These are phyloP conservation scores for Microbotryomycetes sp. DNA, from an alignment of 1,284 basidiomycete species.

Conservation along the genomic window DNA sequence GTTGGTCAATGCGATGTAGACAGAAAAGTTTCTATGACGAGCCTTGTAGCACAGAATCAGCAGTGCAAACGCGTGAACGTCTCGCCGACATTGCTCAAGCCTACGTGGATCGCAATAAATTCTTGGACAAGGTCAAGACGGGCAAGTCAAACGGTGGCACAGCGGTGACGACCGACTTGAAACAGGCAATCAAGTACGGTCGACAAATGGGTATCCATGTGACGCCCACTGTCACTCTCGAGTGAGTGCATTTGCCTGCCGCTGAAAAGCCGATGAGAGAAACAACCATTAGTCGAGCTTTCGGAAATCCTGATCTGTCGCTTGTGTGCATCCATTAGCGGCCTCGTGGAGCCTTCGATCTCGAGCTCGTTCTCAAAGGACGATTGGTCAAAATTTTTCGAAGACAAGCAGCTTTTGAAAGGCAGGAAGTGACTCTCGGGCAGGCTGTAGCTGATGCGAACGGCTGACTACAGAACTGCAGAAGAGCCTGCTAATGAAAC, in stretches of 20 bases:
- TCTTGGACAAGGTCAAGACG: conserved; percentile 40
- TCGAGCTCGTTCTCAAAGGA: conserved; percentile 74
- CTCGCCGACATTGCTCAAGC: conserved; percentile 41
- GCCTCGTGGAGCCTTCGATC: conserved; percentile 68
- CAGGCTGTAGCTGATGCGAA: too few relatives aligned
- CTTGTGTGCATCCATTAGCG: conserved; percentile 41
- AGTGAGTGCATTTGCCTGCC: neutral
- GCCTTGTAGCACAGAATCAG: conserved; percentile 38
- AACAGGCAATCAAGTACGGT: conserved; percentile 32
- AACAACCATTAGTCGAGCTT: neutral
- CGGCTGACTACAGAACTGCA: too few relatives aligned
- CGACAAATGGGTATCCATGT: conserved; percentile 41
- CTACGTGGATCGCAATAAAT: conserved; percentile 37
- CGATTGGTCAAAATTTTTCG: conserved; percentile 80
- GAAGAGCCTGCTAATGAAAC: too few relatives aligned
- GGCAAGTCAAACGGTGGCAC: conserved; percentile 43
- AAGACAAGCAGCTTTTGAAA: conserved; percentile 50
- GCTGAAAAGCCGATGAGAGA: neutral
- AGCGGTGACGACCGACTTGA: conserved; percentile 30
- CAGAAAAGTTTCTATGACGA: conserved; percentile 43
- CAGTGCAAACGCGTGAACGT: conserved; percentile 41
- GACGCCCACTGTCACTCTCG: conserved; percentile 41
- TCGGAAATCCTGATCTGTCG: neutral
- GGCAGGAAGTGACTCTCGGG: too few relatives aligned
- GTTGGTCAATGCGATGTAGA: neutral